Base-by-base conservation (phyloP, 768 basidiomycete genomes). In the Termitomyces sp. region DNA sequence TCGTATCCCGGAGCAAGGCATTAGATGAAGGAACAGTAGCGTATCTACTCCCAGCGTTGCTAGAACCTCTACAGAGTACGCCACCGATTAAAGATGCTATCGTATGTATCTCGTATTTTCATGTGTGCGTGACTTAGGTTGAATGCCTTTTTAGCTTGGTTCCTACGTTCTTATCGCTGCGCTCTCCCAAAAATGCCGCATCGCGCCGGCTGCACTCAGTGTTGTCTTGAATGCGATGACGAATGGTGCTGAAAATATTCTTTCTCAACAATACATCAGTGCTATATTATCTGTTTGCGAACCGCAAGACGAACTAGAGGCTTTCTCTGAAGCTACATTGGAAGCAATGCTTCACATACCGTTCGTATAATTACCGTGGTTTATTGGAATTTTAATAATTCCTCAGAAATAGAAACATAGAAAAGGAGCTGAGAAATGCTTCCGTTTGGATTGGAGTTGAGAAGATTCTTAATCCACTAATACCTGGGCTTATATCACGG, bases 151-250 rank as follows among this genome's bases (percentile, higher is more conserved):
- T 59, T 61, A 91, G 90, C 80, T 95, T 12, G 89, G 86, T 49
- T 85, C 83, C 65, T 91, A 89, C 67, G 81, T 94, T 60, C 78
- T 95, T 9, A 76, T 95, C 0, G 83, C 87, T 1, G 79, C 86
- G 0, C 78, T 96, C 29, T 85, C 90, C 0, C 85, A 86, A 64
- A 88, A 86, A 73, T 83, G 83, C 56, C 76, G 79, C 12, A 67
- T 96, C 38, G 78, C 84, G 1, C 65, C 83, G 0, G 69, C 82
- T 20, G 91, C 89, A 0, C 62, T 93, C 59, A 83, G 82, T 59
- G 78, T 81, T 2, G 81, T 94, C 20, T 62, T 92, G 9, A 70
- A 70, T 37, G 70, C 81, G 2, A 85, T 93, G 74, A 68, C 82
- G 4, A 72, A 74, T 20, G 83, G 81, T 66, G 84, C 83, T 5